Evolutionary conservation across 257 asterid genomes (phyloP).

Genomic region (Penstemon newberryi): DNA sequence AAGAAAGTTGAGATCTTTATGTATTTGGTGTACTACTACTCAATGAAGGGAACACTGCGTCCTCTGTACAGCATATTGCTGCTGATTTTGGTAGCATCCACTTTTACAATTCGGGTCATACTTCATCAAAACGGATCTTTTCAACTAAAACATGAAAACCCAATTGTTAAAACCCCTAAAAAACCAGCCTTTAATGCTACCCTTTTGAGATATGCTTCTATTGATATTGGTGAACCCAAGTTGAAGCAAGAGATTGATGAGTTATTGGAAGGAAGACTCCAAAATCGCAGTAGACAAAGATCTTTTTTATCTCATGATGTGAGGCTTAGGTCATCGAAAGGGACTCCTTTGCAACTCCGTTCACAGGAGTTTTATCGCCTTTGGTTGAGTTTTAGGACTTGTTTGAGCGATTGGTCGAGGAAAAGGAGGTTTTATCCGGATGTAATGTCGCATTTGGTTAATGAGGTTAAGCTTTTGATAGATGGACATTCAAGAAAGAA

Average conservation of each 20-base stretch:
- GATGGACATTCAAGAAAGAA: conserved; percentile 31
- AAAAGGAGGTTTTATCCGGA: conserved; percentile 52
- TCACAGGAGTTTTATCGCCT: conserved; percentile 69
- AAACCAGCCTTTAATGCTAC: conserved; percentile 57
- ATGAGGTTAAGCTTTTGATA: conserved; percentile 33
- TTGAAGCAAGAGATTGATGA: conserved; percentile 76
- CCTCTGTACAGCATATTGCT: conserved; percentile 61
- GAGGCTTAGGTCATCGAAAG: conserved; percentile 51
- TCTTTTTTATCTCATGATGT: conserved; percentile 68
- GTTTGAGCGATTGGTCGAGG: conserved; percentile 69
- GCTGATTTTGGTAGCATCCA: conserved; percentile 48
- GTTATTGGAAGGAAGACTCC: conserved; percentile 66
- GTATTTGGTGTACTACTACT: conserved; percentile 29
- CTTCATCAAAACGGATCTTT: conserved; percentile 45
- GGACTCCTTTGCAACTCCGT: conserved; percentile 54
- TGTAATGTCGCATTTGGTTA: conserved; percentile 52
- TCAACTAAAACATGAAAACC: conserved; percentile 43
- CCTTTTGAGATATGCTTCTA: conserved; percentile 59
- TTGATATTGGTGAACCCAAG: conserved; percentile 59
- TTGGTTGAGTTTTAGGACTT: conserved; percentile 65
- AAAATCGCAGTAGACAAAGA: conserved; percentile 63
- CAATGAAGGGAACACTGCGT: conserved; percentile 65
- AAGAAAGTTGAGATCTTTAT: conserved; percentile 23
- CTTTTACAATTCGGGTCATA: conserved; percentile 47
- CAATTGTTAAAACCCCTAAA: conserved; percentile 29